A percentile compares a stretch with the other conserved stretches of the same genome.
Conservation (phyloP, 768 basidiomycete genomes). For the Rhizopogon vinicolor region DNA sequence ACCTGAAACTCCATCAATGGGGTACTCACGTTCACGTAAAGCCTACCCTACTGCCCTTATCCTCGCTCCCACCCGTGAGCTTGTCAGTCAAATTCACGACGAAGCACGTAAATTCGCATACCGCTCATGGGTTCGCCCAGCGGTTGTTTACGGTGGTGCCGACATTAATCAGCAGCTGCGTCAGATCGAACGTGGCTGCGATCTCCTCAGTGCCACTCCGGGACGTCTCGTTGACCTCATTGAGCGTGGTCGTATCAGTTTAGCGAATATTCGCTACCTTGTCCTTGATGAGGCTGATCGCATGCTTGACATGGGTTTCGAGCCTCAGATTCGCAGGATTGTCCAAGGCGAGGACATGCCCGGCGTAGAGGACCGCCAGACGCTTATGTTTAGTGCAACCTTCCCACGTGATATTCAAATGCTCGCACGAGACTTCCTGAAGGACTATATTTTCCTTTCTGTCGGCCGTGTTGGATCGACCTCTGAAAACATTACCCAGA, state of each 20-base stretch:
- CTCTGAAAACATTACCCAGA: conserved; percentile 99
- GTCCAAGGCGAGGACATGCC: conserved; percentile 99
- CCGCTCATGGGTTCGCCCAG: conserved; percentile 98
- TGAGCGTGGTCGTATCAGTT: conserved; percentile 94
- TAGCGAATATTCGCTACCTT: conserved; percentile 95
- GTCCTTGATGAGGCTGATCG: conserved; percentile 99
- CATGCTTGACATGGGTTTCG: conserved; percentile 99
- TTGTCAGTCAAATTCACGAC: conserved; percentile 98
- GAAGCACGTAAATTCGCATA: conserved; percentile 99
- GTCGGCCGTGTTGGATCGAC: conserved; percentile 98
- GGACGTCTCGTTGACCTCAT: conserved; percentile 98
- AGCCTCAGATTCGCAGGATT: conserved; percentile 97
- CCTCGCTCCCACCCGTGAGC: conserved; percentile 96
- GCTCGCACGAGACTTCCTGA: conserved; percentile 92
- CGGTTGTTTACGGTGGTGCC: conserved; percentile 98
- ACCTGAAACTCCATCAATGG: conserved; percentile 37
- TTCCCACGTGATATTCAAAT: conserved; percentile 99
- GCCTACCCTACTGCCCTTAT: conserved; percentile 97
- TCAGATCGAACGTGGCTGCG: conserved; percentile 92
- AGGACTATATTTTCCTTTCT: conserved; percentile 98
- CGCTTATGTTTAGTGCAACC: conserved; percentile 99
- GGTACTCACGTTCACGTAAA: conserved; percentile 73
- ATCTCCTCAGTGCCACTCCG: conserved; percentile 94
- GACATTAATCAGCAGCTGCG: conserved; percentile 96
- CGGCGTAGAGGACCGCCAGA: conserved; percentile 85